Evolutionary conservation across 139 green algal genomes (phyloP).

Genomic region (Zygnema circumcarinatum): DNA sequence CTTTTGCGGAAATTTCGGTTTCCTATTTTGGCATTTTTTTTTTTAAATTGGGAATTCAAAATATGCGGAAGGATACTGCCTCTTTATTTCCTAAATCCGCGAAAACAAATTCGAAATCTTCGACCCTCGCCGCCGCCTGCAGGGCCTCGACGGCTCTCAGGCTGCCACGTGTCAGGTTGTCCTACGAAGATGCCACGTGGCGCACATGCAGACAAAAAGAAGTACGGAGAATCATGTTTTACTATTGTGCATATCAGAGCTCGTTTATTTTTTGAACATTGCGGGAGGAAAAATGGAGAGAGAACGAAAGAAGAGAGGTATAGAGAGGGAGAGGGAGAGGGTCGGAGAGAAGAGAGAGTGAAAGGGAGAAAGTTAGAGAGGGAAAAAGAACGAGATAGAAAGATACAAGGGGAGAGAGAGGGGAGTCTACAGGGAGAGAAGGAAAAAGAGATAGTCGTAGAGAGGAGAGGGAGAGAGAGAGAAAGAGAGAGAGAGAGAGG

Average conservation of each 20-base stretch:
- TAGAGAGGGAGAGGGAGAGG: no score
- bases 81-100: conserved; percentile 68
- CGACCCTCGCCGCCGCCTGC: not conserved
- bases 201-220: not conserved
- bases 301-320: not conserved
- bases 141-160: not conserved
- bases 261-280: not conserved
- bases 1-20: no score
- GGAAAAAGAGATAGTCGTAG: not conserved
- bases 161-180: not conserved
- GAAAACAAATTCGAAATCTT: conserved; percentile 77
- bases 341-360: no score
- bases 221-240: not conserved
- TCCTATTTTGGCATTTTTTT: conserved; percentile 71
- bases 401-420: conserved; percentile 76
- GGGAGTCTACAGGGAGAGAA: not conserved
- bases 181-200: not conserved
- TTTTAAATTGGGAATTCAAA: conserved; percentile 79
- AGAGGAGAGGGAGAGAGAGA: not conserved
- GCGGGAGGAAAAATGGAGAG: conserved; percentile 20
- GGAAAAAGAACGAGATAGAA: conserved; percentile 54
- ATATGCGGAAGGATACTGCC: conserved; percentile 79
- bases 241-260: not conserved
- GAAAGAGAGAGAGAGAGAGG: conserved; percentile 66
- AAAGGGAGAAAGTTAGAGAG: not conserved